phyloP scores from a whole-genome alignment of 805 yeast species.

The Alloascoidea hylecoeti region DNA sequence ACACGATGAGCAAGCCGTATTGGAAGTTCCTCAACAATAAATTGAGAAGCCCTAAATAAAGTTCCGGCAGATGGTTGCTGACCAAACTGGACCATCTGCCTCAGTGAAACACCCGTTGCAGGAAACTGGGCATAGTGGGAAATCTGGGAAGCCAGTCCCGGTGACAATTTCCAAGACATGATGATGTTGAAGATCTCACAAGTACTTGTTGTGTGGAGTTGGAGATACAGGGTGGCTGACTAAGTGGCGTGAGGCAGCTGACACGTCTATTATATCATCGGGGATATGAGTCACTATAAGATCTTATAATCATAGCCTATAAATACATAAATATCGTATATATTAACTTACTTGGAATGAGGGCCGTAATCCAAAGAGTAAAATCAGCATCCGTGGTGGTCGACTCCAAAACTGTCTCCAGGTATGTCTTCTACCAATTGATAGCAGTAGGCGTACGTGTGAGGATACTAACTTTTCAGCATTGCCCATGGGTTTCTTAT shows the following conservation, averaged over 20 bases:
- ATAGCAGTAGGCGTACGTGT: too few relatives aligned
- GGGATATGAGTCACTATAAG: too few relatives aligned
- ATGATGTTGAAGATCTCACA: too few relatives aligned
- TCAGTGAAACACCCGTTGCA: conserved; percentile 71
- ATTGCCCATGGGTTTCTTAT: conserved; percentile 67
- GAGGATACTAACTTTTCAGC: conserved; percentile 12
- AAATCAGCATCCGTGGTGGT: conserved; percentile 84
- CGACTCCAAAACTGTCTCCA: conserved; percentile 51
- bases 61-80: conserved; percentile 66
- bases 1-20: conserved; percentile 78
- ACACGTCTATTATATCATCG: too few relatives aligned
- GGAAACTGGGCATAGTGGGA: conserved; percentile 56
- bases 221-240: too few relatives aligned
- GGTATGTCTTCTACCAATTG: too few relatives aligned
- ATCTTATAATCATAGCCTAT: too few relatives aligned
- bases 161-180: conserved; percentile 21
- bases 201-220: too few relatives aligned
- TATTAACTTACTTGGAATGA: too few relatives aligned
- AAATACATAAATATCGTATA: too few relatives aligned
- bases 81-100: conserved; percentile 91
- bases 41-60: conserved; percentile 70
- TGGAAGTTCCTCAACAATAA: conserved; percentile 77
- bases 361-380: conserved; percentile 83
- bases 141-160: conserved; percentile 36
- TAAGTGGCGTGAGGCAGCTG: too few relatives aligned